Evolutionary conservation across 352 stramenopile genomes (phyloP).

Genomic region (Thalassiosira livingstoniorum): DNA sequence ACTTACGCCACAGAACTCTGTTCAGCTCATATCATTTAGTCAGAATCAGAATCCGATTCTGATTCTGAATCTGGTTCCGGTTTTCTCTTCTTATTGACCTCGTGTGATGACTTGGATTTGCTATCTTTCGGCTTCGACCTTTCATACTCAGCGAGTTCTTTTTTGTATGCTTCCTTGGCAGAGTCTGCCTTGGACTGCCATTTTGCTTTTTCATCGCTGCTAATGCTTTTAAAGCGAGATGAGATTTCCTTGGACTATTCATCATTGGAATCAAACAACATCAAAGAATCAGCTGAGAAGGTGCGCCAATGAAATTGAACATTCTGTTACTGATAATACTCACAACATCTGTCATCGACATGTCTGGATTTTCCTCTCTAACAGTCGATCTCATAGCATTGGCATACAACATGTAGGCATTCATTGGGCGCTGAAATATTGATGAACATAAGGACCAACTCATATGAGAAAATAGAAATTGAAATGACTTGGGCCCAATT

Average conservation of each 20-base stretch:
- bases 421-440: slow-evolving; percentile 86
- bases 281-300: background rate
- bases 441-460: too few relatives aligned
- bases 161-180: slow-evolving; percentile 61
- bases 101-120: slow-evolving; percentile 13
- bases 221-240: slow-evolving; percentile 53
- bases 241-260: slow-evolving; percentile 47
- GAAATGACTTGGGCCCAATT: too few relatives aligned
- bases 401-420: slow-evolving; percentile 93
- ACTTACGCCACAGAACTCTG: too few relatives aligned
- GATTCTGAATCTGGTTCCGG: slow-evolving; percentile 34
- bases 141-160: slow-evolving; percentile 72
- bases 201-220: slow-evolving; percentile 60
- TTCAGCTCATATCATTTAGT: too few relatives aligned
- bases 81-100: slow-evolving; percentile 42
- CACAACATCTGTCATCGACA: slow-evolving; percentile 91
- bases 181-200: slow-evolving; percentile 56
- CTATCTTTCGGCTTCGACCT: slow-evolving; percentile 47
- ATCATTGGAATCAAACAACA: slow-evolving; percentile 2
- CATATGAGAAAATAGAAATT: too few relatives aligned
- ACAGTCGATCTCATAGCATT: slow-evolving; percentile 90
- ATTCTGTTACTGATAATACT: slow-evolving; percentile 39
- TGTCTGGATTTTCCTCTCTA: slow-evolving; percentile 90
- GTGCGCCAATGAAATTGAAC: background rate
- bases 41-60: slow-evolving; percentile 37